Conservation (phyloP, 345 rosid species). For the Sapria himalayana region DNA sequence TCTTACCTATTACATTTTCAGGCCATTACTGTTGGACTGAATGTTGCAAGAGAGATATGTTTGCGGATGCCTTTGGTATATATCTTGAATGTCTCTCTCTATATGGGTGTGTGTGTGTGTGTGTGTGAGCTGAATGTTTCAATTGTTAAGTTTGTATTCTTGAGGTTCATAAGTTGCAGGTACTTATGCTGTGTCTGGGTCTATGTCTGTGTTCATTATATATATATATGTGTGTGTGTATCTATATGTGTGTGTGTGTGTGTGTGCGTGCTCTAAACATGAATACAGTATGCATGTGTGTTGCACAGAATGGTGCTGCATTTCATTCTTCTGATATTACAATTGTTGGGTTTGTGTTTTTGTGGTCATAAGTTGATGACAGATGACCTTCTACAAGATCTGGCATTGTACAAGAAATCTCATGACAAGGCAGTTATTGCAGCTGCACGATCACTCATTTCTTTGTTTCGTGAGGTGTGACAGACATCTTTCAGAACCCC, state of each 20-base stretch:
- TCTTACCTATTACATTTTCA: constrained; percentile 14
- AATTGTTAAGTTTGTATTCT: too few species aligned
- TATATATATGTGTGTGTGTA: too few species aligned
- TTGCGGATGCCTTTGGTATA: constrained; percentile 77
- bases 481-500: background rate
- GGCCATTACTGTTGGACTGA: constrained; percentile 88
- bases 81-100: constrained; percentile 6
- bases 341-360: background rate
- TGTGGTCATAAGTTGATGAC: constrained; percentile 57
- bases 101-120: too few species aligned
- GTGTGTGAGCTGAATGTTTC: too few species aligned
- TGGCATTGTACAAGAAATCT: constrained; percentile 63
- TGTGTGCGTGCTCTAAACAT: too few species aligned
- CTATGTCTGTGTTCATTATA: too few species aligned
- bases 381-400: constrained; percentile 90
- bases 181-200: too few species aligned
- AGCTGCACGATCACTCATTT: constrained; percentile 74
- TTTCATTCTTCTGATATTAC: too few species aligned
- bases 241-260: too few species aligned
- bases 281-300: too few species aligned
- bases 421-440: constrained; percentile 76
- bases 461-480: constrained; percentile 92
- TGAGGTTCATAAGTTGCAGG: too few species aligned
- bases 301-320: too few species aligned
- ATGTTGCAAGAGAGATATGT: constrained; percentile 82